These are phyloP conservation scores for Stephanodiscus triporus DNA, from an alignment of 108 stramenopile species.

Conservation along the genomic window DNA sequence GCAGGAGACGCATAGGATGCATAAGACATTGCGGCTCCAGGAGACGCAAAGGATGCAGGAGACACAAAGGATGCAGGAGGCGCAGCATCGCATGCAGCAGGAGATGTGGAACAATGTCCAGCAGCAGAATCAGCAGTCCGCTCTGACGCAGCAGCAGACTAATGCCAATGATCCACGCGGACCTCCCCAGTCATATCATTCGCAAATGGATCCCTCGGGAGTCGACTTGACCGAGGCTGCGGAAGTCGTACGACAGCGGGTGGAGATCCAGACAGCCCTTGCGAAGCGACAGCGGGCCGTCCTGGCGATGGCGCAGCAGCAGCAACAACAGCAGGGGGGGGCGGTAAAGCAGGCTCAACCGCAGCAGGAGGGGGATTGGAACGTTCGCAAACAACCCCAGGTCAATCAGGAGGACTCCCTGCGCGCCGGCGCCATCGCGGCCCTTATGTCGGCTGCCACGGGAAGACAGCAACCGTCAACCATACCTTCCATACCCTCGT, in stretches of 20 bases:
- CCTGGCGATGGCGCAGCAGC: constrained; percentile 14
- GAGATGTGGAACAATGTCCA: constrained; percentile 27
- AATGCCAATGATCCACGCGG: constrained; percentile 4
- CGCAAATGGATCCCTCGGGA: constrained; percentile 24
- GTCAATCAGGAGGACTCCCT: constrained; percentile 27
- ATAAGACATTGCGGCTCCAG: constrained; percentile 13
- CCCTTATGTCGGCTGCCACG: constrained; percentile 39
- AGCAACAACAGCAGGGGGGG: constrained; percentile 13
- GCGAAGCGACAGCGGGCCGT: constrained; percentile 50
- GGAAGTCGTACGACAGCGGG: constrained; percentile 39
- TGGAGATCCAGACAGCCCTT: constrained; percentile 42
- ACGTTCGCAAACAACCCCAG: constrained; percentile 8
- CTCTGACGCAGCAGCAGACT: background rate
- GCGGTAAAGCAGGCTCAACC: background rate
- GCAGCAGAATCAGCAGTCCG: constrained; percentile 36
- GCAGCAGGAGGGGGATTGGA: background rate
- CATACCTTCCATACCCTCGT: background rate
- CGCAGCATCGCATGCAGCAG: constrained; percentile 34
- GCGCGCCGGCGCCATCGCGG: constrained; percentile 39
- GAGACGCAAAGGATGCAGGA: constrained; percentile 23
- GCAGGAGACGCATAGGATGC: constrained; percentile 12
- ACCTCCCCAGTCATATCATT: constrained; percentile 36
- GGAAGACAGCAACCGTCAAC: constrained; percentile 10
- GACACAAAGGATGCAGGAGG: constrained; percentile 40
- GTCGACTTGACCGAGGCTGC: constrained; percentile 16